Evolutionary conservation across 2,329 filamentous ascomycete species (phyloP), one percentile per base, ranked within the genome.

Genomic region (Exophiala calicioides): DNA sequence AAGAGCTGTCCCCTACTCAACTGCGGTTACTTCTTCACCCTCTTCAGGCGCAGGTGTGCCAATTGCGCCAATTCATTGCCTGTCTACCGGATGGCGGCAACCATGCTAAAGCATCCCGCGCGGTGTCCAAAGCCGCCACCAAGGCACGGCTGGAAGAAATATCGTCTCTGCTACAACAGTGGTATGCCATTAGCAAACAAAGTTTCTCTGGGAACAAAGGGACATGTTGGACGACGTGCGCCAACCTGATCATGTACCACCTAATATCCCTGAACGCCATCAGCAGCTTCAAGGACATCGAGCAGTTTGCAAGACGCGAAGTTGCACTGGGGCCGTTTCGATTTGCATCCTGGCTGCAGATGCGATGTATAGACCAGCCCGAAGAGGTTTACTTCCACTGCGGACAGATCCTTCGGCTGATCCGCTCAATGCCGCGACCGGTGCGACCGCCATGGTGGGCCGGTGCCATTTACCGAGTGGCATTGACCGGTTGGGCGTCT

Each of bases 401-500:
- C 52, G 83, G 83, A 1, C 84, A 88, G 64, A 76, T 86, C 3
- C 68, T 85, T 32, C 75, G 81, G 3, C 71, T 85, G 8, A 65
- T 86, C 29, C 72, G 77, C 5, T 68, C 70, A 10, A 85, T 87
- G 77, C 75, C 79, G 2, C 67, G 69, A 21, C 76, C 80, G 37
- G 72, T 78, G 3, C 76, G 82, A 16, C 84, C 84, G 4, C 78
- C 76, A 27, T 88, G 84, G 84, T 88, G 84, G 84, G 71, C 81
- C n/a, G 78, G 76, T 1, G 84, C 82, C 3, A 69, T 87, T 30
- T 87, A 88, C 62, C 80, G 85, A n/a, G 82, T 76, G 2, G 75
- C 75, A 3, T 68, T 85, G 45, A 76, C 82, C 30, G 68, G 84
- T 2, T 85, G 81, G 82, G 72, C 76, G 2, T 79, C 85, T 56